Evolutionary conservation across 306 rosid genomes (phyloP).

Genomic region (Vigna reflexopilosa): DNA sequence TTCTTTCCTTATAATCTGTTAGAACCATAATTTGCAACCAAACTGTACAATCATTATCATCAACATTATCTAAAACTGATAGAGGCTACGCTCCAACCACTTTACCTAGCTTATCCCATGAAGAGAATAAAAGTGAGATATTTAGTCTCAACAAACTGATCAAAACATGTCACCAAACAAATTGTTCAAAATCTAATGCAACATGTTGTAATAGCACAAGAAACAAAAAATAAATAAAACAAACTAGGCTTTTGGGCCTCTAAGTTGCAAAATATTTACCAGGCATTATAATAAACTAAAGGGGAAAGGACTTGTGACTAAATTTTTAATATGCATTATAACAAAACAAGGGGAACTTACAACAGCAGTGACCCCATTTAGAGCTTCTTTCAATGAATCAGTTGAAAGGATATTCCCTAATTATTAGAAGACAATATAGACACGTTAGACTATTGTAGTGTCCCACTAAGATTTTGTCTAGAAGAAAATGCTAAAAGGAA

Average conservation of each 20-base stretch:
- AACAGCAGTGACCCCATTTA: conserved; percentile 83
- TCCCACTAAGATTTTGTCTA: conserved; percentile 27
- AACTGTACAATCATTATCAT: conserved; percentile 23
- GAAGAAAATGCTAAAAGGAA: conserved; percentile 14
- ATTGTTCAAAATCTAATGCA: conserved; percentile 24
- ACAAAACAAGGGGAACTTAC: conserved; percentile 60
- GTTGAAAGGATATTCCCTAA: conserved; percentile 87
- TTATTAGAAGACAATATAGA: conserved; percentile 42
- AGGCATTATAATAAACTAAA: conserved; percentile 30
- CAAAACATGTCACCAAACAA: not conserved
- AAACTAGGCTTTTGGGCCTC: not conserved
- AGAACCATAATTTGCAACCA: conserved; percentile 12
- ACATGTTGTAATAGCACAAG: conserved; percentile 19
- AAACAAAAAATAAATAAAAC: not conserved
- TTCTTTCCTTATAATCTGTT: conserved; percentile 12
- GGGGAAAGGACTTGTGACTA: conserved; percentile 54
- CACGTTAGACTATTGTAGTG: conserved; percentile 32
- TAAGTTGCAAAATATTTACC: conserved; percentile 24
- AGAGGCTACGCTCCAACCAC: conserved; percentile 23
- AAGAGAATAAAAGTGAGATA: not conserved
- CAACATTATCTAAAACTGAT: not conserved
- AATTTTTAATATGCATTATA: not conserved
- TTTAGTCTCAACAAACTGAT: conserved; percentile 13
- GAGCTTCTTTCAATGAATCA: conserved; percentile 86
- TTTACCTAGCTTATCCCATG: conserved; percentile 14